A percentile compares a stretch with the other conserved stretches of the same genome.
These are phyloP conservation scores for Strobilomyces confusus DNA, from an alignment of 768 basidiomycete genomes.

Conservation along the genomic window DNA sequence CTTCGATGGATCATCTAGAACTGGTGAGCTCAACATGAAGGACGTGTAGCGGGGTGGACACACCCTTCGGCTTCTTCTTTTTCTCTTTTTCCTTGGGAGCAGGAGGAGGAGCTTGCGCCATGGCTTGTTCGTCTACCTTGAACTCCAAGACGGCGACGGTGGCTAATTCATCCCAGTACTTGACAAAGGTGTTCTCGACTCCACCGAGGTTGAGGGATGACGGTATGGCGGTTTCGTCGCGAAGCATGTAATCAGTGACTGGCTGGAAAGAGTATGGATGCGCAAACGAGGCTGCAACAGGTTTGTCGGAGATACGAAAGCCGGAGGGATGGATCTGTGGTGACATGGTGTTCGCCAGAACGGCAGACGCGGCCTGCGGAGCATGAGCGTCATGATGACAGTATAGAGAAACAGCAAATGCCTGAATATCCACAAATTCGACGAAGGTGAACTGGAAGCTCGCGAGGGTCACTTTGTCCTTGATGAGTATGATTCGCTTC, in stretches of 20 bases:
- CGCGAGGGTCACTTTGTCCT: slow-evolving; percentile 81
- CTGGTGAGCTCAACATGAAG: slow-evolving; percentile 9
- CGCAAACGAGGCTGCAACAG: slow-evolving; percentile 90
- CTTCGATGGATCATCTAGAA: slow-evolving; percentile 33
- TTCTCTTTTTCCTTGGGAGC: slow-evolving; percentile 59
- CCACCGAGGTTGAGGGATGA: slow-evolving; percentile 71
- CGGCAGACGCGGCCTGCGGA: slow-evolving; percentile 70
- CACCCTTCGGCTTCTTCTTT: slow-evolving; percentile 56
- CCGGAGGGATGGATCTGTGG: slow-evolving; percentile 86
- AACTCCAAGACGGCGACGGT: slow-evolving; percentile 74
- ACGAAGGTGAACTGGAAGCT: slow-evolving; percentile 96
- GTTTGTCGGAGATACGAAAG: slow-evolving; percentile 85
- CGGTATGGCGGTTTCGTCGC: slow-evolving; percentile 72
- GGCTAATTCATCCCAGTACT: slow-evolving; percentile 91
- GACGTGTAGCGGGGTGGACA: background rate
- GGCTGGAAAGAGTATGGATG: slow-evolving; percentile 89
- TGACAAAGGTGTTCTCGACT: slow-evolving; percentile 66
- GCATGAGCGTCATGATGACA: slow-evolving; percentile 7
- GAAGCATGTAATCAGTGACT: slow-evolving; percentile 64
- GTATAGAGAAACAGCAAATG: slow-evolving; percentile 28
- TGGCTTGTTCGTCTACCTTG: slow-evolving; percentile 59
- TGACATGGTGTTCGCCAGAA: slow-evolving; percentile 85
- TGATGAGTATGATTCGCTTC: slow-evolving; percentile 82
- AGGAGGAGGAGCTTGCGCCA: slow-evolving; percentile 28
- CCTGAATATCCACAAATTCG: slow-evolving; percentile 83